These are phyloP conservation scores for Podila clonocystis DNA, from an alignment of 192 early-diverging fungal genomes.

Conservation along the genomic window DNA sequence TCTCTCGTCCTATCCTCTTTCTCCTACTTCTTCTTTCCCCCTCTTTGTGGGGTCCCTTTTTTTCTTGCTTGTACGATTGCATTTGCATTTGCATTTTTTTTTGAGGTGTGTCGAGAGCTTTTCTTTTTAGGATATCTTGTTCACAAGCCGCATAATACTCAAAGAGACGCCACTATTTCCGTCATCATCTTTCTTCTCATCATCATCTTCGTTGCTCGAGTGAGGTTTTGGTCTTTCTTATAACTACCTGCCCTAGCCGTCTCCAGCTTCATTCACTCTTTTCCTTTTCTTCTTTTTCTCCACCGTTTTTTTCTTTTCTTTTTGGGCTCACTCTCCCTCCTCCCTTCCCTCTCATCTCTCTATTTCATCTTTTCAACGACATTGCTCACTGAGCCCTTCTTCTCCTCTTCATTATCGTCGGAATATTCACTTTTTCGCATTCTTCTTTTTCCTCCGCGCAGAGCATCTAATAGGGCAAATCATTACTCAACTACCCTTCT, in stretches of 20 bases:
- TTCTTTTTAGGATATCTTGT: too few species aligned
- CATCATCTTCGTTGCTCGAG: too few species aligned
- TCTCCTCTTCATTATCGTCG: slow-evolving; percentile 3
- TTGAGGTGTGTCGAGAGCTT: too few species aligned
- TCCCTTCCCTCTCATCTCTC: background rate
- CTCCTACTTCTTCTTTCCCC: too few species aligned
- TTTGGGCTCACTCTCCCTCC: background rate
- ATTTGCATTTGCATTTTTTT: too few species aligned
- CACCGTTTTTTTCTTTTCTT: background rate
- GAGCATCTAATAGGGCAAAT: too few species aligned
- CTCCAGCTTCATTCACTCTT: background rate
- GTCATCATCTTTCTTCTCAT: too few species aligned
- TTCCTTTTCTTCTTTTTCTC: background rate
- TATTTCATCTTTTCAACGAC: background rate
- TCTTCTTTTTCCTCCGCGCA: background rate
- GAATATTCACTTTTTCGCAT: background rate
- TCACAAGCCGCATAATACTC: too few species aligned
- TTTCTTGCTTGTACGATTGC: background rate
- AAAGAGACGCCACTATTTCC: too few species aligned
- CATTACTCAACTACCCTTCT: background rate
- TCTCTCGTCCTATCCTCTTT: too few species aligned
- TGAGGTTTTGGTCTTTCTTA: too few species aligned
- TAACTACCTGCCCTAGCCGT: too few species aligned
- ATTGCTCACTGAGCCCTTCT: background rate
- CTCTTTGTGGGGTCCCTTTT: background rate